Conservation (phyloP, 192 early-diverging fungal genomes). For the Coemansia sp. region DNA sequence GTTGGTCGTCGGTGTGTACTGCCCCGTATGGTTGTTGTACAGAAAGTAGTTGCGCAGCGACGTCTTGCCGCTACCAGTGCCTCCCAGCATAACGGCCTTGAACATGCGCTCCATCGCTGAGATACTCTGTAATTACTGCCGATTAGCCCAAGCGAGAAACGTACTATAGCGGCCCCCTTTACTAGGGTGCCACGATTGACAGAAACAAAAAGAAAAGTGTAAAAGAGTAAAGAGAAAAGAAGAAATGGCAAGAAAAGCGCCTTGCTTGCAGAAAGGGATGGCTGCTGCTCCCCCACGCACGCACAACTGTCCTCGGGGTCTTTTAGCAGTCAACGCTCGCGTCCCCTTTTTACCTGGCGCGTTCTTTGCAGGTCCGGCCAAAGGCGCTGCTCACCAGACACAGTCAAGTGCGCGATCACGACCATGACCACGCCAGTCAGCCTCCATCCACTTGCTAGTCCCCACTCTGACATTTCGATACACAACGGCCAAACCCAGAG, state of each 20-base stretch:
- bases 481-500: neutral
- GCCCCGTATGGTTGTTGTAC: slow-evolving; percentile 33
- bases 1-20: slow-evolving; percentile 24
- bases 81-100: slow-evolving; percentile 46
- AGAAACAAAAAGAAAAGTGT: neutral
- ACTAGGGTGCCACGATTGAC: neutral
- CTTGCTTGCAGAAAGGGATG: slow-evolving; percentile 2
- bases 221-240: neutral
- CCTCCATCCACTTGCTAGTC: neutral
- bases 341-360: neutral
- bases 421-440: neutral
- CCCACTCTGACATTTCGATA: neutral
- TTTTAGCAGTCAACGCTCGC: slow-evolving; percentile 1
- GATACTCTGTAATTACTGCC: neutral
- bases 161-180: neutral
- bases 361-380: slow-evolving; percentile 1
- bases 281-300: neutral
- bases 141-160: neutral
- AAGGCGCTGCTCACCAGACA: slow-evolving; percentile 4
- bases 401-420: neutral
- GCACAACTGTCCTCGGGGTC: neutral
- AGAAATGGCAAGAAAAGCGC: neutral
- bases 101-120: slow-evolving; percentile 22
- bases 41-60: slow-evolving; percentile 47
- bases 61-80: slow-evolving; percentile 35